These are phyloP conservation scores for Magnolia changhungtana DNA, from an alignment of 164 flowering plant genomes.

Conservation along the genomic window DNA sequence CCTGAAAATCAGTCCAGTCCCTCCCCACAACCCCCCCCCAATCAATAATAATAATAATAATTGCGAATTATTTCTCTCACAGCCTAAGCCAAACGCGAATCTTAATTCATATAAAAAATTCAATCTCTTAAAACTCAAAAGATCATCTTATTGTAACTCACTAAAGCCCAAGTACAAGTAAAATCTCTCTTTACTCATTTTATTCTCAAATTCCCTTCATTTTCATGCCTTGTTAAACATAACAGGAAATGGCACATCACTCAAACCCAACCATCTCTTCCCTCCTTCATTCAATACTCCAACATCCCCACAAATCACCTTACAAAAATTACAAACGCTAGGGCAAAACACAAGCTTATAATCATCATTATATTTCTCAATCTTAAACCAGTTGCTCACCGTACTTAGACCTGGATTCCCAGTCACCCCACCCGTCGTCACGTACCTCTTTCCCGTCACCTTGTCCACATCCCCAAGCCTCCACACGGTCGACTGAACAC, in stretches of 20 bases:
- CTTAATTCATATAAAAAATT: too few relatives aligned
- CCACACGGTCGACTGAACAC: constrained; percentile 32
- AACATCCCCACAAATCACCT: constrained; percentile 35
- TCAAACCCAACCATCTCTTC: constrained; percentile 34
- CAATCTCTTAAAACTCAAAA: background rate
- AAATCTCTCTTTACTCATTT: background rate
- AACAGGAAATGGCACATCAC: constrained; percentile 28
- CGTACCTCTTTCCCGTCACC: constrained; percentile 11
- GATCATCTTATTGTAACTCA: background rate
- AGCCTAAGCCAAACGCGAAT: too few relatives aligned
- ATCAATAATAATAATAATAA: too few relatives aligned
- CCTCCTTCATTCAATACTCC: constrained; percentile 32
- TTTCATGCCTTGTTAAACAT: constrained; percentile 25
- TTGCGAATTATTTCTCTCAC: too few relatives aligned
- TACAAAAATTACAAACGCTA: constrained; percentile 27
- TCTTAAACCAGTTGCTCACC: constrained; percentile 30
- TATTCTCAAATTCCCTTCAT: background rate
- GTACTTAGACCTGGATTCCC: constrained; percentile 31
- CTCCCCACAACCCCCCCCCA: too few relatives aligned
- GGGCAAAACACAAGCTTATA: constrained; percentile 44
- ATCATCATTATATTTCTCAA: constrained; percentile 14
- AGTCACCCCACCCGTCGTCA: constrained; percentile 23
- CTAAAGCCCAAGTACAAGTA: background rate
- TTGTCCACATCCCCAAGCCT: constrained; percentile 15
- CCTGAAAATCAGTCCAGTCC: too few relatives aligned